These are phyloP conservation scores for Gloeopeniophorella convolvens DNA, from an alignment of 768 basidiomycete species.

Conservation along the genomic window DNA sequence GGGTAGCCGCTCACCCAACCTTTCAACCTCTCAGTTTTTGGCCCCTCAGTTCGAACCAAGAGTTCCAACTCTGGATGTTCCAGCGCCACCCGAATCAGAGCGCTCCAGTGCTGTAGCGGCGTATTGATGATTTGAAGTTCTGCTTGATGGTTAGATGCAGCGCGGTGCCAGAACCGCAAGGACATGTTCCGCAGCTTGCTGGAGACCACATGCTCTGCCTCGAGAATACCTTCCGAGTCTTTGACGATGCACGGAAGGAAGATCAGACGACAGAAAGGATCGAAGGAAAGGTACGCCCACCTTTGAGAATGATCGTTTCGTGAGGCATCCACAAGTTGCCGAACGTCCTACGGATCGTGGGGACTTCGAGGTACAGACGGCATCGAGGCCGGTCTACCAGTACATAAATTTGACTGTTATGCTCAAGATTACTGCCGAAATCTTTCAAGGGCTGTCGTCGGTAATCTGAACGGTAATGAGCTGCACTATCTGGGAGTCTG, in stretches of 20 bases:
- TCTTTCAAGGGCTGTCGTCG: neutral
- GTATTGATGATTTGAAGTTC: too few relatives aligned
- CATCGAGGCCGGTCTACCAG: neutral
- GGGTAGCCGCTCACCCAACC: too few relatives aligned
- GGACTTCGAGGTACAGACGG: neutral
- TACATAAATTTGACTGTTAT: neutral
- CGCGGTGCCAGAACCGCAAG: too few relatives aligned
- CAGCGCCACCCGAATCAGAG: too few relatives aligned
- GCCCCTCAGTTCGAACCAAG: too few relatives aligned
- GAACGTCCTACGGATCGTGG: neutral
- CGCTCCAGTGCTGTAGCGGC: too few relatives aligned
- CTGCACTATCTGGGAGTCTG: neutral
- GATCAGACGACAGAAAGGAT: too few relatives aligned
- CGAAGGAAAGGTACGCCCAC: neutral
- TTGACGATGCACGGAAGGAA: neutral
- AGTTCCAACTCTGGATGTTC: too few relatives aligned
- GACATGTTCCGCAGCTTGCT: too few relatives aligned
- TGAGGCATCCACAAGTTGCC: slow-evolving; percentile 7
- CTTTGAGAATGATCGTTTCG: slow-evolving; percentile 6
- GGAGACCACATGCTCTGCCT: neutral
- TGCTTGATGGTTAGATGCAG: too few relatives aligned
- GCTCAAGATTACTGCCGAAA: neutral
- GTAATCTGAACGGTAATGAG: neutral
- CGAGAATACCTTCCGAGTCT: neutral
- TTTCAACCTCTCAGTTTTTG: too few relatives aligned